Evolutionary conservation across 2,329 filamentous ascomycete species (phyloP).

Genomic region (Aspergillus brasiliensis): DNA sequence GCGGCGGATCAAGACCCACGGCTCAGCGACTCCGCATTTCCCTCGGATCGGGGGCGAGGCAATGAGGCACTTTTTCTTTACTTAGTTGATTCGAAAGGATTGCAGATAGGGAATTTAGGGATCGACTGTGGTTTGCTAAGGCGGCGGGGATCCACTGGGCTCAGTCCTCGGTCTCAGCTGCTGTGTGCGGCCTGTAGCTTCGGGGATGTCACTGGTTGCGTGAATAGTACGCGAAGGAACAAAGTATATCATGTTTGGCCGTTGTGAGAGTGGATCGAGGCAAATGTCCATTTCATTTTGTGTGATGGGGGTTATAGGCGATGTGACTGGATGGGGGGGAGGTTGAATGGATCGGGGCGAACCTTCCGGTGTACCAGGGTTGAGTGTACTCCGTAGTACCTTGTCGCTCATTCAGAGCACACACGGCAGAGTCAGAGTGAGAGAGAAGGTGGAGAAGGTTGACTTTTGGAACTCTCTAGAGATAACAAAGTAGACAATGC

Average conservation of each 20-base stretch:
- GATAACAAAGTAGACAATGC: background rate
- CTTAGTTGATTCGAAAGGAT: background rate
- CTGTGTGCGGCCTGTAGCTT: conserved; percentile 7
- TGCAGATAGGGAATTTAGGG: background rate
- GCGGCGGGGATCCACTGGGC: background rate
- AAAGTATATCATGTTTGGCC: conserved; percentile 11
- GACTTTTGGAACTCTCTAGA: background rate
- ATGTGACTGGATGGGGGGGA: conserved; percentile 16
- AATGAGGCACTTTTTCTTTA: background rate
- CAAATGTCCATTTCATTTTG: background rate
- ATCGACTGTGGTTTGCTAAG: background rate
- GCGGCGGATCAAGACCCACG: conserved; percentile 31
- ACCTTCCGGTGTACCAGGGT: conserved; percentile 31
- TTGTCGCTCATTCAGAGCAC: background rate
- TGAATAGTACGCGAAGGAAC: background rate
- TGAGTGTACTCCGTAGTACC: background rate
- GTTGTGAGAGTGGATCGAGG: conserved; percentile 2
- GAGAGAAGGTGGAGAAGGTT: no score
- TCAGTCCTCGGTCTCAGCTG: conserved; percentile 19
- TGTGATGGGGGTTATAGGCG: background rate
- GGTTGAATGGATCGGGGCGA: conserved; percentile 27
- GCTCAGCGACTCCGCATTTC: conserved; percentile 23
- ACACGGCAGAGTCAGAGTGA: background rate
- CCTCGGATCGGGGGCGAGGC: background rate
- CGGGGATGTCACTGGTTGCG: conserved; percentile 15